Evolutionary conservation across 176 grass and related monocot species (phyloP).

Genomic region (Poa annua): DNA sequence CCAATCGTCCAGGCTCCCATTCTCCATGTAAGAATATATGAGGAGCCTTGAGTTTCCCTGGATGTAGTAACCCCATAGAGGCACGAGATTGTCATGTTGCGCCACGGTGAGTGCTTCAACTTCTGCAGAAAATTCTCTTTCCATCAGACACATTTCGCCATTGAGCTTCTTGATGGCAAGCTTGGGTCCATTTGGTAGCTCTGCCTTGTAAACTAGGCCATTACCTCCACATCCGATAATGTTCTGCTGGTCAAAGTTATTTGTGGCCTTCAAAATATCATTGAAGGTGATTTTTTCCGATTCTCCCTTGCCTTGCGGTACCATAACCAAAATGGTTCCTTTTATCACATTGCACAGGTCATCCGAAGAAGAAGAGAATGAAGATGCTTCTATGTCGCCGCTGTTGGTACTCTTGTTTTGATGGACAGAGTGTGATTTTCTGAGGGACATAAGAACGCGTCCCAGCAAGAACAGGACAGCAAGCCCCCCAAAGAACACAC

Average conservation of each 20-base stretch:
- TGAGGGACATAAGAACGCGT: conserved; percentile 48
- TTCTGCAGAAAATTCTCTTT: conserved; percentile 82
- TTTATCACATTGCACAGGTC: conserved; percentile 45
- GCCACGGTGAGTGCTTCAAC: conserved; percentile 80
- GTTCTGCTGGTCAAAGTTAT: conserved; percentile 85
- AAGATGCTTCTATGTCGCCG: conserved; percentile 50
- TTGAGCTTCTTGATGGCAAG: conserved; percentile 89
- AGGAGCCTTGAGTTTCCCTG: conserved; percentile 65
- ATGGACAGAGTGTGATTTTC: conserved; percentile 42
- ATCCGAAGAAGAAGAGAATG: conserved; percentile 57
- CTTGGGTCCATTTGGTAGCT: conserved; percentile 63
- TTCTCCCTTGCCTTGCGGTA: conserved; percentile 58
- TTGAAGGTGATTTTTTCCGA: conserved; percentile 54
- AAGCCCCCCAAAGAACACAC: conserved; percentile 67
- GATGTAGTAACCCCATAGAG: conserved; percentile 82
- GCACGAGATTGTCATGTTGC: conserved; percentile 77
- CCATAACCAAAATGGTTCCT: conserved; percentile 62
- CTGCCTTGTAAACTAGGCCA: conserved; percentile 81
- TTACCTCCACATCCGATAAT: conserved; percentile 89
- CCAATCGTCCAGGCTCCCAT: conserved; percentile 94
- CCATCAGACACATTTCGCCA: conserved; percentile 77
- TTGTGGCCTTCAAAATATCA: conserved; percentile 81
- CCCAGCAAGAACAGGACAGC: conserved; percentile 57
- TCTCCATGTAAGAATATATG: conserved; percentile 97
- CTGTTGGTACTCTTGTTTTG: conserved; percentile 44